Percentiles rank a stretch among this genome's conserved stretches.
Conservation (phyloP, 2,329 filamentous ascomycete species). For the Clonostachys sp. region DNA sequence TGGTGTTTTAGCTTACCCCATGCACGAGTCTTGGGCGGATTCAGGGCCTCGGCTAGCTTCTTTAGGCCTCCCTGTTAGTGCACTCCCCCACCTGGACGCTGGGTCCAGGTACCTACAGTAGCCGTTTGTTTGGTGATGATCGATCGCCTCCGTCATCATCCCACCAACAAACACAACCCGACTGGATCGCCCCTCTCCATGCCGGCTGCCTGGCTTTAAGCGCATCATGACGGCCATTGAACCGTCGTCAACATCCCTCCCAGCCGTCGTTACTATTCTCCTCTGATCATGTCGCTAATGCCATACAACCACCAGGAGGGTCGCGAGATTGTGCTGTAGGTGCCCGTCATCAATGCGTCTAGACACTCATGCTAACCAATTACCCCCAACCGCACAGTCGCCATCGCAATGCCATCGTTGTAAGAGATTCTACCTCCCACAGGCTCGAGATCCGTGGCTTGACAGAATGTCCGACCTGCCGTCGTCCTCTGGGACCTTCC, state of each 20-base stretch:
- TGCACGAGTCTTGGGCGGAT: no score
- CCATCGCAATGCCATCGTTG: constrained; percentile 86
- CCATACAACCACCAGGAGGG: constrained; percentile 71
- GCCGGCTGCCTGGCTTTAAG: no score
- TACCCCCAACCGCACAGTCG: constrained; percentile 50
- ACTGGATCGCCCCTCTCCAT: no score
- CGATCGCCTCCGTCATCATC: no score
- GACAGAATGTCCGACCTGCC: constrained; percentile 86
- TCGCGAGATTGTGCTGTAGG: constrained; percentile 76
- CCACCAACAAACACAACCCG: no score
- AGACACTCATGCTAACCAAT: not conserved
- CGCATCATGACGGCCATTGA: not conserved
- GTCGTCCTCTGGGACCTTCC: constrained; percentile 57
- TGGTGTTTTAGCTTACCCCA: no score
- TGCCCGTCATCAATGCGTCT: constrained; percentile 1
- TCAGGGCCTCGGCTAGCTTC: no score
- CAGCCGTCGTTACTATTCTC: not conserved
- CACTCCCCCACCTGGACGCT: no score
- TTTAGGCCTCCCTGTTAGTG: no score
- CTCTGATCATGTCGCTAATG: constrained; percentile 58
- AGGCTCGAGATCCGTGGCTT: constrained; percentile 78
- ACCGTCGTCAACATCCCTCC: not conserved
- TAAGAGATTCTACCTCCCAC: constrained; percentile 80
- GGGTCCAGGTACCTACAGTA: no score
- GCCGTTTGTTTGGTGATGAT: no score